Evolutionary conservation across 2,329 filamentous ascomycete species (phyloP).

Genomic region (Cadophora gregata): DNA sequence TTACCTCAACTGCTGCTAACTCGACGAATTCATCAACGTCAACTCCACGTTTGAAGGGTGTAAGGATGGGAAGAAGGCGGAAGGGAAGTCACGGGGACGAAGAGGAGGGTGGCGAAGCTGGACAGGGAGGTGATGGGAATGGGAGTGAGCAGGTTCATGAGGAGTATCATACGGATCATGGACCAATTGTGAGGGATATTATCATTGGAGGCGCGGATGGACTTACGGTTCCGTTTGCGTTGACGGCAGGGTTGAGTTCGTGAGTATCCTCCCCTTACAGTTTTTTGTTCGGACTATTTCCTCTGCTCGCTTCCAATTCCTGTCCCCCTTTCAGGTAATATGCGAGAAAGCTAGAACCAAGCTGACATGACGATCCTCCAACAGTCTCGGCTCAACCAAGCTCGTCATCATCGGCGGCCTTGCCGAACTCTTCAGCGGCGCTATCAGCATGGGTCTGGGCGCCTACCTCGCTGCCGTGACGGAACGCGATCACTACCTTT

Average conservation of each 20-base stretch:
- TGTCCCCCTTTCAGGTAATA: too few relatives aligned
- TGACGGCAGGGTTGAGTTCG: slow-evolving; percentile 74
- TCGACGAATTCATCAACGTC: not conserved
- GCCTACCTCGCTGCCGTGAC: slow-evolving; percentile 59
- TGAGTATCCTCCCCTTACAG: slow-evolving; percentile 13
- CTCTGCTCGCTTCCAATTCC: too few relatives aligned
- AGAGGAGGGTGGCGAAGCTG: not conserved
- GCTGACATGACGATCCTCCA: not conserved
- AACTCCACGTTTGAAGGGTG: not conserved
- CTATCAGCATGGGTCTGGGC: slow-evolving; percentile 66
- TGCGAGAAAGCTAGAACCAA: not conserved
- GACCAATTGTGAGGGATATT: slow-evolving; percentile 62
- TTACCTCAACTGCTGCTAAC: not conserved
- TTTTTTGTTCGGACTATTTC: not conserved
- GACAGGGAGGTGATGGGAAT: not conserved
- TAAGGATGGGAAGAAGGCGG: not conserved
- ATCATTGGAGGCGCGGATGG: slow-evolving; percentile 82
- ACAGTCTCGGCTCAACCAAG: slow-evolving; percentile 1
- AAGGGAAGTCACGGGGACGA: slow-evolving; percentile 12
- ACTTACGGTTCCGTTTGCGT: slow-evolving; percentile 79
- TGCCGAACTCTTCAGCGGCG: slow-evolving; percentile 63
- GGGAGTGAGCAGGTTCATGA: not conserved
- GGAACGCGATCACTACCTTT: slow-evolving; percentile 46
- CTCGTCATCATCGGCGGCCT: slow-evolving; percentile 61
- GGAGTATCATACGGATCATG: slow-evolving; percentile 43